These are phyloP conservation scores for Aspergillus transmontanensis DNA, from an alignment of 2,329 filamentous ascomycete genomes.

Conservation along the genomic window DNA sequence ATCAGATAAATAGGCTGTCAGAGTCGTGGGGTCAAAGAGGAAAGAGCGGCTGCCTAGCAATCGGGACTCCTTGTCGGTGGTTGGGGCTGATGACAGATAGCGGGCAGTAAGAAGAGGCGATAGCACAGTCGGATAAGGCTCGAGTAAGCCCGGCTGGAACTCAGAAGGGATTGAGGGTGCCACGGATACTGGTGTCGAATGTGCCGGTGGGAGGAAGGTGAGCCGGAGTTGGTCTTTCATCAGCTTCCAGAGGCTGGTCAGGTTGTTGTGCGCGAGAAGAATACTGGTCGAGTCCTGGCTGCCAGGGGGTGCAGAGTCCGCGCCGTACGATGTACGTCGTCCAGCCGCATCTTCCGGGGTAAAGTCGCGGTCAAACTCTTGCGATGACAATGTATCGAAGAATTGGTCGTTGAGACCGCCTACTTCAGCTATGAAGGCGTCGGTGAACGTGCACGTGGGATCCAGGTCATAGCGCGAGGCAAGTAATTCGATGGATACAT, in stretches of 20 bases:
- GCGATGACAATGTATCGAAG: slow-evolving; percentile 49
- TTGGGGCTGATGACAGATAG: slow-evolving; percentile 42
- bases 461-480: slow-evolving; percentile 73
- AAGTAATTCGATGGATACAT: slow-evolving; percentile 69
- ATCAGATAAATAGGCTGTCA: slow-evolving; percentile 67
- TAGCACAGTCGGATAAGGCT: slow-evolving; percentile 42
- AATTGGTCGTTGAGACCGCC: slow-evolving; percentile 69
- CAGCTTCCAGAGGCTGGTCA: slow-evolving; percentile 62
- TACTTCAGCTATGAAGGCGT: slow-evolving; percentile 76
- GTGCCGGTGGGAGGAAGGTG: slow-evolving; percentile 47
- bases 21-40: slow-evolving; percentile 63
- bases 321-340: slow-evolving; percentile 9
- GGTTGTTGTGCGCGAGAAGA: slow-evolving; percentile 60
- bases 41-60: slow-evolving; percentile 62
- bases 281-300: slow-evolving; percentile 54
- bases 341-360: slow-evolving; percentile 26
- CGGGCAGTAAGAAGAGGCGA: slow-evolving; percentile 49
- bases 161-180: slow-evolving; percentile 35
- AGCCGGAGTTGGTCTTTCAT: slow-evolving; percentile 63
- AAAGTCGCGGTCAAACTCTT: slow-evolving; percentile 32
- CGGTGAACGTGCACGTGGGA: slow-evolving; percentile 68
- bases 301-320: slow-evolving; percentile 24
- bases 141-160: slow-evolving; percentile 37
- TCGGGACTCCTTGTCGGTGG: slow-evolving; percentile 25
- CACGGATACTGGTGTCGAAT: slow-evolving; percentile 18